Evolutionary conservation across 2,329 filamentous ascomycete genomes (phyloP), one percentile per base, ranked within the genome.

Genomic region (Xylariaceae sp.): DNA sequence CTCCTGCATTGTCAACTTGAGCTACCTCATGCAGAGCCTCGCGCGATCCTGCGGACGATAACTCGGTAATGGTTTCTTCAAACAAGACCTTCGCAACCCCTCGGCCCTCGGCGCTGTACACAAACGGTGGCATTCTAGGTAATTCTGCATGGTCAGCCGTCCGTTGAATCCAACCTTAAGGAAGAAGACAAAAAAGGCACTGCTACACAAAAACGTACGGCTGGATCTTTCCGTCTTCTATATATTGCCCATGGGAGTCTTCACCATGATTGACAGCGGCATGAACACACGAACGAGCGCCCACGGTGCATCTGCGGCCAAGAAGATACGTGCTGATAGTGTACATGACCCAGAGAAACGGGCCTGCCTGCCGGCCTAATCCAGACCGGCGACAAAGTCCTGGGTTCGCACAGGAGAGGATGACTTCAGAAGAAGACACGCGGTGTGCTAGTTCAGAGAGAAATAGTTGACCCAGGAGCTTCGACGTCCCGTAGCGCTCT

Each of bases 401-500:
- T 1, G 60, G 60, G 22, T 51, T 59, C 0, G 52, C 50, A 9
- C 18, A 18, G 16, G 18, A 47, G 31, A 62, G 36, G 16, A 55
- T 18, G 41, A 42, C 58, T 0, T 46, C 34, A 1, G 53, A 49
- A 1, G 56, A 12, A 0, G 60, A 56, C 1, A 69, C 59, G 18
- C 57, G 61, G 11, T 61, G 61, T 2, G 48, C 50, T 5, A 70
- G 47, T 31, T 66, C 62, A 19, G 56, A 57, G 2, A 70, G n/a
- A 48, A 67, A 69, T 10, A 69, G 48, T 18, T 64, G 60, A 14
- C 54, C 59, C 2, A 69, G 56, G 1, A 65, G 58, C 51, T 69
- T 68, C 1, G 62, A 60, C 1, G 46, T 55, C 0, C 34, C 22
- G 39, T 64, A 60, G 9, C 57, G 47, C n/a, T 63, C 58, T 6